Evolutionary conservation across 345 rosid genomes (phyloP), one percentile per base, ranked within the genome.

Genomic region (Citrus unshiu): DNA sequence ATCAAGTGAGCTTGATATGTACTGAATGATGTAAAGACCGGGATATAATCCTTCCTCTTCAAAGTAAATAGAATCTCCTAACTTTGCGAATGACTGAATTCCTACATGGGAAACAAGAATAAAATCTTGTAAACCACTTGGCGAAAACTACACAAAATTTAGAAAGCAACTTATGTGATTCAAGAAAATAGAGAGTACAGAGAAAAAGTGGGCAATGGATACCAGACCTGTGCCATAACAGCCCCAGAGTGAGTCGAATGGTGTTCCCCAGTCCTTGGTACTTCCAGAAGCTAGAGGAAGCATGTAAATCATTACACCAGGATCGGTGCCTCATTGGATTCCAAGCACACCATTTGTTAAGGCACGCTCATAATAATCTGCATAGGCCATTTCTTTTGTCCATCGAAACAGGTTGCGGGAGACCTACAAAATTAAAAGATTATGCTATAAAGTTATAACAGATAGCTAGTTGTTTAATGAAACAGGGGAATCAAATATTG

Each of bases 61-160:
- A 75, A 93, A 96, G 60, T 94, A 96, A 60, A 94, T 90, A 37
- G 97, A 94, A 86, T 94, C 97, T 76, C 99, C 99, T 67, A 96
- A 83, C 84, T 94, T 93, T 34, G 97, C 89, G 65, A 96, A 94
- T 0, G 98, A 94, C 80, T 96, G 97, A 78, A 91, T 86, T 72
- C 95, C 97, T 93, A 74, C 73, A 32, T 9, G 21, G 4, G n/a
- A 13, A 64, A 69, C 19, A 70, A 64, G 22, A 8, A 73, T 19
- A 49, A 34, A 40, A 34, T 14, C 60, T 30, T 27, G 14, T 27
- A 56, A 19, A 6, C 34, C 68, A 30, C 0, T 19, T 19, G 56
- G 66, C 27, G 1, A 3, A 21, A 72, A 54, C 51, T 22, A 4
- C 14, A 3, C 21, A 64, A 9, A 63, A 9, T 32, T 34, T 21